Evolutionary conservation across 2,329 filamentous ascomycete genomes (phyloP).

Genomic region (Aspergillus melleus): DNA sequence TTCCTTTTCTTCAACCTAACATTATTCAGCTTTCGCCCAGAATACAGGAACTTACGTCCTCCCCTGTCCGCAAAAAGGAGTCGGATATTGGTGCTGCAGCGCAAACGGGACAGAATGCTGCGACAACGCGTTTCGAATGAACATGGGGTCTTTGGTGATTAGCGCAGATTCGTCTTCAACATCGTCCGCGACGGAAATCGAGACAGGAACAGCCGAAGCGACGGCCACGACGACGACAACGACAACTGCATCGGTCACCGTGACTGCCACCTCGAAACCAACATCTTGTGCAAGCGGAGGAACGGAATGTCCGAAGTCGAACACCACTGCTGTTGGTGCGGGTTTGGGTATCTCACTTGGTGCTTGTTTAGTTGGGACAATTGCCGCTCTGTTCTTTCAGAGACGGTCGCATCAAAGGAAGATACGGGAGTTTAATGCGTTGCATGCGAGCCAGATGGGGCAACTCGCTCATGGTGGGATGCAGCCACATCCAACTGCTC

Average conservation of each 20-base stretch:
- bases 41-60: not conserved
- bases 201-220: not conserved
- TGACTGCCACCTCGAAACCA: not conserved
- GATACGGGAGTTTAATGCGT: not conserved
- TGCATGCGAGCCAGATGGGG: not conserved
- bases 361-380: not conserved
- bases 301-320: not conserved
- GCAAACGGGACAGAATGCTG: not conserved
- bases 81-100: conserved; percentile 1
- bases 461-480: not conserved
- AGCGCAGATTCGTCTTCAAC: not conserved
- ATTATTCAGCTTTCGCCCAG: not conserved
- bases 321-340: not conserved
- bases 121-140: not conserved
- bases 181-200: not conserved
- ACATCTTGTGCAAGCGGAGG: not conserved
- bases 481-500: not conserved
- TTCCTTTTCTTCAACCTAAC: no score
- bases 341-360: not conserved
- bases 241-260: not conserved
- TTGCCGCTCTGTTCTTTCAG: not conserved
- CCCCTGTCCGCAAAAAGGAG: not conserved
- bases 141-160: not conserved
- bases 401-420: not conserved
- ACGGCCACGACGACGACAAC: not conserved